Base-by-base conservation (phyloP, 1,139 yeast species). In the Yamadazyma friedrichii region DNA sequence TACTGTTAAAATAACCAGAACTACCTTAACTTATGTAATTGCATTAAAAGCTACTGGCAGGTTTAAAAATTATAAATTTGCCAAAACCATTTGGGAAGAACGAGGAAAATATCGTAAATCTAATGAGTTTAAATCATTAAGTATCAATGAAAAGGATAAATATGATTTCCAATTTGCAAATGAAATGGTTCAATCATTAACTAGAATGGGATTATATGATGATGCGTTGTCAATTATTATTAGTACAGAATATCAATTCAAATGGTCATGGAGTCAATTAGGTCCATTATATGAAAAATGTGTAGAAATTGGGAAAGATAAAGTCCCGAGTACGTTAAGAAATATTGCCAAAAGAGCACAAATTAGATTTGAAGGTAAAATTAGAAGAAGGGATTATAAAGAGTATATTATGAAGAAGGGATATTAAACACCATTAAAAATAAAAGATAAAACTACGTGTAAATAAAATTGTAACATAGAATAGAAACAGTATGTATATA, bases 51-150 rank as follows among this genome's bases (percentile, higher is more conserved):
- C 89, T 0, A 86, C 89, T 3, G 76, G 78, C 4, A 67, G 68
- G 38, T 76, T 77, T 52, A 65, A 68, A 22, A 71, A 82, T 45
- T 62, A 74, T 38, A 68, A 67, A 1, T 76, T 84, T 55, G 89
- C 91, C 2, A 80, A 80, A 43, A 59, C 64, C 29, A 69, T 85
- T 1, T 88, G 96, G 95, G 61, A 64, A 2, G 95, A 86, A 55
- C 74, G 96, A 54, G 97, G 96, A 2, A 50, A 59, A 31, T 88
- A 73, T 63, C 70, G 97, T 38, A 80, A 80, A 45, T 71, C 87
- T 0, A 36, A 45, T 0, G 49, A 50, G 1, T 87, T 82, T 64
- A 74, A 67, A 42, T 42, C 49, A 0, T 49, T 81, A 27, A 42
- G 68, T 1, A 53, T 65, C 9, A 50, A 46, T 1, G 60, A 59